Percentiles rank a stretch among this genome's conserved stretches.
These are phyloP conservation scores for Dendrobium officinale DNA, from an alignment of 106 monocot genomes.

Conservation along the genomic window DNA sequence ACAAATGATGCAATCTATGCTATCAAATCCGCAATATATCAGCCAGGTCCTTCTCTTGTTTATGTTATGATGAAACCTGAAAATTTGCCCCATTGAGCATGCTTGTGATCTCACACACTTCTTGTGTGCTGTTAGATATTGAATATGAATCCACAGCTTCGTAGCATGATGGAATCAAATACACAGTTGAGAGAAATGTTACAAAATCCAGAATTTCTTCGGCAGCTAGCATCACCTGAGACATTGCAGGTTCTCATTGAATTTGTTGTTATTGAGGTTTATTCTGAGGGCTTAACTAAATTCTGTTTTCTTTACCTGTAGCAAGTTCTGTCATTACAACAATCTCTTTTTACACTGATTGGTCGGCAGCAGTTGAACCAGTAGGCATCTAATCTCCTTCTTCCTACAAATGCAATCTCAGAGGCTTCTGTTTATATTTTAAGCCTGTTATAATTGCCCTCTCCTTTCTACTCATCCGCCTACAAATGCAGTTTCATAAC, in stretches of 20 bases:
- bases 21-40: slow-evolving; percentile 83
- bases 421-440: too few species aligned
- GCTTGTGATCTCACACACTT: neutral
- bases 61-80: neutral
- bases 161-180: slow-evolving; percentile 47
- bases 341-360: slow-evolving; percentile 43
- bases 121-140: slow-evolving; percentile 30
- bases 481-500: too few species aligned
- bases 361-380: slow-evolving; percentile 41
- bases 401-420: too few species aligned
- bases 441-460: too few species aligned
- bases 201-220: slow-evolving; percentile 79
- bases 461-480: too few species aligned
- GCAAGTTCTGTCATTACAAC: slow-evolving; percentile 57
- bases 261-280: neutral
- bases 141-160: slow-evolving; percentile 55
- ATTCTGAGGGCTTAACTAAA: neutral
- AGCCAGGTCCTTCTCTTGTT: slow-evolving; percentile 54
- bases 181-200: slow-evolving; percentile 72
- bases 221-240: slow-evolving; percentile 69
- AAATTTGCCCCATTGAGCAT: neutral
- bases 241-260: slow-evolving; percentile 49
- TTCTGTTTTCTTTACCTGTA: slow-evolving; percentile 23
- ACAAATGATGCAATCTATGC: slow-evolving; percentile 77
- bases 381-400: slow-evolving; percentile 30